Evolutionary conservation across 73 alveolate species (phyloP).

Genomic region (Tetrahymena elliotti): DNA sequence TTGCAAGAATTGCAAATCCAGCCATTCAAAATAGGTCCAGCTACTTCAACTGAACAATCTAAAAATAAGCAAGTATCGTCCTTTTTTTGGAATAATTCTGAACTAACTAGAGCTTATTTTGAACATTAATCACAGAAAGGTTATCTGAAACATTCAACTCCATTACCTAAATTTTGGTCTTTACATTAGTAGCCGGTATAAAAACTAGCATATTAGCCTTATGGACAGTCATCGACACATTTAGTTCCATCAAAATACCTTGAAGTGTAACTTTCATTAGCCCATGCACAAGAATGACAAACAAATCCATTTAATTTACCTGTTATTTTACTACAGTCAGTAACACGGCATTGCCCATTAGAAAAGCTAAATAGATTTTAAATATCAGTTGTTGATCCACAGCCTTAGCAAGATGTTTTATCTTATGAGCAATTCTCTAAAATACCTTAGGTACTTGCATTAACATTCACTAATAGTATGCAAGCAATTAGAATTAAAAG

Average conservation of each 20-base stretch:
- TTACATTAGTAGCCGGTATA: not conserved
- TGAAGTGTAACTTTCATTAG: not conserved
- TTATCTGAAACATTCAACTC: not conserved
- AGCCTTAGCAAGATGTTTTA: not conserved
- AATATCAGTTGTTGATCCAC: not conserved
- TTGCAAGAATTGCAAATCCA: not conserved
- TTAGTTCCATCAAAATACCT: not conserved
- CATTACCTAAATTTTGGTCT: not conserved
- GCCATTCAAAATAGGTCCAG: not conserved
- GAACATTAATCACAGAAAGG: too few relatives aligned
- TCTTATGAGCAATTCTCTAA: not conserved
- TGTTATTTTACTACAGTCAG: not conserved
- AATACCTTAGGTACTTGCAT: not conserved
- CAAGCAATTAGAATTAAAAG: too few relatives aligned
- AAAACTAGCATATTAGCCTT: not conserved
- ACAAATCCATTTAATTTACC: not conserved
- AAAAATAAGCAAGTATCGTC: too few relatives aligned
- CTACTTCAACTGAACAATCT: not conserved
- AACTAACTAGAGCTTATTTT: too few relatives aligned
- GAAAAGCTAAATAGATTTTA: too few relatives aligned
- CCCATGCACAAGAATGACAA: not conserved
- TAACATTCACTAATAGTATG: too few relatives aligned
- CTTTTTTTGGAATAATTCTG: too few relatives aligned
- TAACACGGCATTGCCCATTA: not conserved
- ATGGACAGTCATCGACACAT: not conserved